These are phyloP conservation scores for Singerocomus inundabilis DNA, from an alignment of 1,284 basidiomycete genomes.

Conservation along the genomic window DNA sequence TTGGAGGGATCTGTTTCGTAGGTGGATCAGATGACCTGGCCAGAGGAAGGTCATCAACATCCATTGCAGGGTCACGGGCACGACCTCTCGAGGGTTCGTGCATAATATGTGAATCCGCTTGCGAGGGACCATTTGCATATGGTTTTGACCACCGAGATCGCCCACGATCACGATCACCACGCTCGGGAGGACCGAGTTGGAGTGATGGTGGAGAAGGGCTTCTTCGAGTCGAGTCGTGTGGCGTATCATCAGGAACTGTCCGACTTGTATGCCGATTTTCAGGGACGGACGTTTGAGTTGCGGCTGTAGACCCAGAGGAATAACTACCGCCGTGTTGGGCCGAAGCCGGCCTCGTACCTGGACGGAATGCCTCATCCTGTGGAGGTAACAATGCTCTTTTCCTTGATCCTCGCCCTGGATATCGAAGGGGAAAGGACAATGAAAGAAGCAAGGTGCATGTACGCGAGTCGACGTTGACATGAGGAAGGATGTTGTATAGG, in stretches of 20 bases:
- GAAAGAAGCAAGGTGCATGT: slow-evolving; percentile 15
- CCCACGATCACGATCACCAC: slow-evolving; percentile 15
- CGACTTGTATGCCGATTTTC: slow-evolving; percentile 9
- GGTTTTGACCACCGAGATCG: slow-evolving; percentile 20
- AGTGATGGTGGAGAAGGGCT: slow-evolving; percentile 13
- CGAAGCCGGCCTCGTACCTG: slow-evolving; percentile 21
- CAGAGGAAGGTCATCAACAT: slow-evolving; percentile 29
- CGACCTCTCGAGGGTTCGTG: slow-evolving; percentile 26
- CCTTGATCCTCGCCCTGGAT: slow-evolving; percentile 29
- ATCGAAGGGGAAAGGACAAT: slow-evolving; percentile 13
- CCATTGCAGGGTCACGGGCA: slow-evolving; percentile 23
- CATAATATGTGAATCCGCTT: slow-evolving; percentile 14
- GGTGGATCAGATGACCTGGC: slow-evolving; percentile 25
- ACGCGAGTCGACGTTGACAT: slow-evolving; percentile 30
- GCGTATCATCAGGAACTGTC: slow-evolving; percentile 1
- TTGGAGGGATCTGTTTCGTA: slow-evolving; percentile 14
- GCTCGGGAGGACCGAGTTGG: slow-evolving; percentile 12
- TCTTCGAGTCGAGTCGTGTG: slow-evolving; percentile 10
- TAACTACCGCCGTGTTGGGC: slow-evolving; percentile 14
- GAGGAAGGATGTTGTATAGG: slow-evolving; percentile 30
- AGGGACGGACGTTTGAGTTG: background rate
- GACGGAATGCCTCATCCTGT: slow-evolving; percentile 37
- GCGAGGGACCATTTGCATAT: slow-evolving; percentile 10
- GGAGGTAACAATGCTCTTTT: slow-evolving; percentile 37
- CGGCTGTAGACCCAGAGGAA: background rate